Evolutionary conservation across 306 rosid genomes (phyloP).

Genomic region (Cucurbita argyrosperma): DNA sequence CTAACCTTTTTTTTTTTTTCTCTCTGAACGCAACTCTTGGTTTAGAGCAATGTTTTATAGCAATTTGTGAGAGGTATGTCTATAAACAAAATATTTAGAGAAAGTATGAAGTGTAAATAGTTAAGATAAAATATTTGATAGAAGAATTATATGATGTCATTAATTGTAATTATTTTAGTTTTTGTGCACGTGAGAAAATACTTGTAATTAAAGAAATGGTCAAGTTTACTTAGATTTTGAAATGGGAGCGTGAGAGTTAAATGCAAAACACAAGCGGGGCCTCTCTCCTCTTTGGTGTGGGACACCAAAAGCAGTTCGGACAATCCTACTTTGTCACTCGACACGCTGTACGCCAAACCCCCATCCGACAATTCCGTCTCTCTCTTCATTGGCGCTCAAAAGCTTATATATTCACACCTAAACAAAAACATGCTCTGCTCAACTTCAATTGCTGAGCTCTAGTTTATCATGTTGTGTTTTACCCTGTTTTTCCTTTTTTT

Average conservation of each 20-base stretch:
- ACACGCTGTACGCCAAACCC: background rate
- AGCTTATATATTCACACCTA: background rate
- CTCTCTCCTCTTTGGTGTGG: background rate
- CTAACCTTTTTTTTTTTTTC: background rate
- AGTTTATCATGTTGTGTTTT: background rate
- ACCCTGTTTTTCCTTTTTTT: background rate
- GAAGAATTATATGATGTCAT: too few species aligned
- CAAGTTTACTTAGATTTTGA: background rate
- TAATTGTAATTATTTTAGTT: too few species aligned
- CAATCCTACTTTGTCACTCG: background rate
- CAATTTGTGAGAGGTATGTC: too few species aligned
- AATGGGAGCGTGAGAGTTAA: background rate
- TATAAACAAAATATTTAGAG: too few species aligned
- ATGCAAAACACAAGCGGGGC: background rate
- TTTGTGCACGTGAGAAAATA: background rate
- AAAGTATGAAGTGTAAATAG: too few species aligned
- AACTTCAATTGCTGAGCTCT: background rate
- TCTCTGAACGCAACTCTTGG: too few species aligned
- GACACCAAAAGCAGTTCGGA: background rate
- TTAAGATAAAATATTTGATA: too few species aligned
- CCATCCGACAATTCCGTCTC: slow-evolving; percentile 2
- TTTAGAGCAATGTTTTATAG: too few species aligned
- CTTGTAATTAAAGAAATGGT: background rate
- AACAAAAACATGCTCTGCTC: background rate
- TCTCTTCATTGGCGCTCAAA: background rate